phyloP scores from a whole-genome alignment of 2,329 filamentous ascomycete species.

The Sphaceloma murrayae region DNA sequence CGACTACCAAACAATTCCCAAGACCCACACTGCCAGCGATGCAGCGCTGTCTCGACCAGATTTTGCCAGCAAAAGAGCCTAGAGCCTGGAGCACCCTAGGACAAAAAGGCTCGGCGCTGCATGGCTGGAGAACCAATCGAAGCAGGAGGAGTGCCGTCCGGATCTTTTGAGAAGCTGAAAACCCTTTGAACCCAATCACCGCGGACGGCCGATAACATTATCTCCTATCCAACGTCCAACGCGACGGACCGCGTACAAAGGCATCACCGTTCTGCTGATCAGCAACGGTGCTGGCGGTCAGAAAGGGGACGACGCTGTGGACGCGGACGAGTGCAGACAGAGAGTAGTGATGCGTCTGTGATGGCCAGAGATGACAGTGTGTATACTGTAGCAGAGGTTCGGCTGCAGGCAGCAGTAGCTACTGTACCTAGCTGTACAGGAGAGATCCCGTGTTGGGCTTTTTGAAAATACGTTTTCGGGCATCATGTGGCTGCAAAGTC shows the following conservation, averaged over 20 bases:
- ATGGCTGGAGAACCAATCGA: slow-evolving; percentile 1
- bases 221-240: slow-evolving; percentile 10
- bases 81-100: neutral
- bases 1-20: too few species aligned
- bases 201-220: too few species aligned
- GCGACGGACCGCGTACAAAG: slow-evolving; percentile 11
- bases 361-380: too few species aligned
- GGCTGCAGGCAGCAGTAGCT: too few species aligned
- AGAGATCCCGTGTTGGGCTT: too few species aligned
- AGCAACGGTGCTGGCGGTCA: slow-evolving; percentile 4
- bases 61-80: slow-evolving; percentile 1
- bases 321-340: neutral
- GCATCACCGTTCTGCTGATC: slow-evolving; percentile 9
- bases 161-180: too few species aligned
- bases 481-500: slow-evolving; percentile 10
- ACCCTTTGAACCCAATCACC: too few species aligned
- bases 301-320: neutral
- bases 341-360: too few species aligned
- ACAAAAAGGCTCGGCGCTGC: slow-evolving; percentile 9
- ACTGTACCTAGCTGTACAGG: too few species aligned
- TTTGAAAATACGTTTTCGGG: neutral
- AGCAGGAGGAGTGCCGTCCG: neutral
- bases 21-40: slow-evolving; percentile 14
- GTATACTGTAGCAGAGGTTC: too few species aligned
- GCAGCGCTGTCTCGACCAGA: slow-evolving; percentile 10